Conservation (phyloP, 2,329 filamentous ascomycete species). For the Thielaviopsis ethacetica region DNA sequence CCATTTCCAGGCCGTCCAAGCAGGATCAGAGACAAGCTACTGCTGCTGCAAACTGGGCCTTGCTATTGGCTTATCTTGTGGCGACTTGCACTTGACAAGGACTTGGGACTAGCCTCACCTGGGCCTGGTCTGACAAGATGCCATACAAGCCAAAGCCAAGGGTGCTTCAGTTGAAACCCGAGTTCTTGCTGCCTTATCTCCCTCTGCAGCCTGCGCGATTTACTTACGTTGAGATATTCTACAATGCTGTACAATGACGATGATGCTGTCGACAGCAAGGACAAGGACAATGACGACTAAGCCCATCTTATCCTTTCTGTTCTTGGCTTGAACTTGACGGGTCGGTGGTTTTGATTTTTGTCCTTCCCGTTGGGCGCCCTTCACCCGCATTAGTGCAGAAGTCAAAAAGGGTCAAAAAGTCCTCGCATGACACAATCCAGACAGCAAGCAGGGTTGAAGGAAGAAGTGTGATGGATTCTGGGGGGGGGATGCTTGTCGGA, state of each 20-base stretch:
- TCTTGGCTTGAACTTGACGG: background rate
- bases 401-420: background rate
- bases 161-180: background rate
- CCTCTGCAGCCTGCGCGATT: background rate
- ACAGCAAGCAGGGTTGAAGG: background rate
- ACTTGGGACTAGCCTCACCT: background rate
- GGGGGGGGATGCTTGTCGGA: background rate
- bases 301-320: background rate
- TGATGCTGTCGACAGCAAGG: background rate
- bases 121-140: background rate
- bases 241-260: background rate
- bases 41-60: too few relatives aligned
- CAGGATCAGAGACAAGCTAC: too few relatives aligned
- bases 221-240: background rate
- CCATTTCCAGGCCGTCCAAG: background rate
- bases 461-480: background rate
- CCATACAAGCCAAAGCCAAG: too few relatives aligned
- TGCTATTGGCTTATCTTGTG: background rate
- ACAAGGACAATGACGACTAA: background rate
- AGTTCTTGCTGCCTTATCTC: background rate
- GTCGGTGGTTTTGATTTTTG: background rate
- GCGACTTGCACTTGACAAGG: background rate
- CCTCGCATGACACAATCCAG: background rate
- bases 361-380: background rate
- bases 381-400: background rate